A percentile compares a stretch with the other conserved stretches of the same genome.
These are phyloP conservation scores for Xylariaceae sp. DNA, from an alignment of 2,329 filamentous ascomycete genomes.

Conservation along the genomic window DNA sequence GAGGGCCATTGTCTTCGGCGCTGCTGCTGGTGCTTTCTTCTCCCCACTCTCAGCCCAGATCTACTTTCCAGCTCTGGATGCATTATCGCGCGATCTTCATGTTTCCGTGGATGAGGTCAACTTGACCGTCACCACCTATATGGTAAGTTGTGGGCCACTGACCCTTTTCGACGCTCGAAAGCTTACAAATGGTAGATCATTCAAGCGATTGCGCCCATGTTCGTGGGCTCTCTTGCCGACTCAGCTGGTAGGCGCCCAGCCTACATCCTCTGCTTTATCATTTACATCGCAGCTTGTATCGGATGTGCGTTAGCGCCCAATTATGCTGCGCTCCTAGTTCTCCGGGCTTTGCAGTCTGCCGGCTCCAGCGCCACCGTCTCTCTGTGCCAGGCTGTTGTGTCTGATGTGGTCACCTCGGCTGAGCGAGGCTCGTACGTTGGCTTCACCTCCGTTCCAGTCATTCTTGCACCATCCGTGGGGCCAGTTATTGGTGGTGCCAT, in stretches of 20 bases:
- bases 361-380: conserved; percentile 62
- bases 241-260: conserved; percentile 52
- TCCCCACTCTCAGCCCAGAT: conserved; percentile 46
- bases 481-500: conserved; percentile 61
- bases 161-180: conserved; percentile 23
- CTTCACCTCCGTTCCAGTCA: conserved; percentile 50
- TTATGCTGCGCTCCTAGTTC: conserved; percentile 52
- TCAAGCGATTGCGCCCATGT: conserved; percentile 58
- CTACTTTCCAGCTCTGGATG: conserved; percentile 52
- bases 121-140: conserved; percentile 44
- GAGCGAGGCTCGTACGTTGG: conserved; percentile 63
- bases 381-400: conserved; percentile 58
- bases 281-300: conserved; percentile 54
- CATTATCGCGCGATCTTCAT: conserved; percentile 47
- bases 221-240: conserved; percentile 57
- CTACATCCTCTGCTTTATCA: conserved; percentile 53
- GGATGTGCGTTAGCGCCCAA: conserved; percentile 52
- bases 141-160: conserved; percentile 31
- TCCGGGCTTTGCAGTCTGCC: conserved; percentile 57
- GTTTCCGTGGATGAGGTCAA: conserved; percentile 46
- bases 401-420: conserved; percentile 60
- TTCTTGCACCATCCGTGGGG: conserved; percentile 48
- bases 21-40: conserved; percentile 41
- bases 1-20: conserved; percentile 38
- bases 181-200: conserved; percentile 49